Evolutionary conservation across 2,329 filamentous ascomycete species (phyloP).

Genomic region (Fusarium torreyae): DNA sequence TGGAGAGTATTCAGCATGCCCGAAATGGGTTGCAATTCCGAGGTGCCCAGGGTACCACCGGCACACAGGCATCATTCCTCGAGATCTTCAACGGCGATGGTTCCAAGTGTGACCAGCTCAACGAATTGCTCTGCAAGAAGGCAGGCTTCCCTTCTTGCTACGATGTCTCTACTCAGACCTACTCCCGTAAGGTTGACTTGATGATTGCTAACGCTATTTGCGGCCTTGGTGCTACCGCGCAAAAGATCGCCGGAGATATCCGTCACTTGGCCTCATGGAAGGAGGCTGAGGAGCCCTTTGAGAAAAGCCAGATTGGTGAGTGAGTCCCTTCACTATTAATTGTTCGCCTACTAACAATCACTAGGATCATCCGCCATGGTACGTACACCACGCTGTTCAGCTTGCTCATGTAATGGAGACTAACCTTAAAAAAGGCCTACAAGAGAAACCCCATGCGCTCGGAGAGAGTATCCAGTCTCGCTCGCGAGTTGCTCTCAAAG

Average conservation of each 20-base stretch:
- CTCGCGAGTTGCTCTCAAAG: slow-evolving; percentile 26
- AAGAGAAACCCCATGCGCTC: slow-evolving; percentile 39
- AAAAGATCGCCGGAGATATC: slow-evolving; percentile 78
- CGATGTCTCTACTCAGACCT: slow-evolving; percentile 30
- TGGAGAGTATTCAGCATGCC: slow-evolving; percentile 15
- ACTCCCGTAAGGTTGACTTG: not conserved
- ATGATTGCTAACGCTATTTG: not conserved
- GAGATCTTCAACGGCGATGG: not conserved
- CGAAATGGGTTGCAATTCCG: slow-evolving; percentile 22
- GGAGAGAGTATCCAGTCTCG: slow-evolving; percentile 23
- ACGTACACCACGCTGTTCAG: rapidly evolving
- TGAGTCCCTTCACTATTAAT: too few relatives aligned
- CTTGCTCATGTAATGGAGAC: not conserved
- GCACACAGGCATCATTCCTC: slow-evolving; percentile 34
- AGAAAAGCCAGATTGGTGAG: slow-evolving; percentile 11
- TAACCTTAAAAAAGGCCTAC: slow-evolving; percentile 11
- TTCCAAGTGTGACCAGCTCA: slow-evolving; percentile 25
- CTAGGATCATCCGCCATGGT: not conserved
- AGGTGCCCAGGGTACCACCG: slow-evolving; percentile 28
- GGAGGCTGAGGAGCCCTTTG: slow-evolving; percentile 76
- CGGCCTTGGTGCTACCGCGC: slow-evolving; percentile 82
- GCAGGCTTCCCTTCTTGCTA: slow-evolving; percentile 23
- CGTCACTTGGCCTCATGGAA: slow-evolving; percentile 82
- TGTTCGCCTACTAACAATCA: too few relatives aligned
- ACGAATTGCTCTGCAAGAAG: slow-evolving; percentile 31